Conservation (phyloP, 225 moss, liverwort and hornwort species). For the Polytrichum formosum region DNA sequence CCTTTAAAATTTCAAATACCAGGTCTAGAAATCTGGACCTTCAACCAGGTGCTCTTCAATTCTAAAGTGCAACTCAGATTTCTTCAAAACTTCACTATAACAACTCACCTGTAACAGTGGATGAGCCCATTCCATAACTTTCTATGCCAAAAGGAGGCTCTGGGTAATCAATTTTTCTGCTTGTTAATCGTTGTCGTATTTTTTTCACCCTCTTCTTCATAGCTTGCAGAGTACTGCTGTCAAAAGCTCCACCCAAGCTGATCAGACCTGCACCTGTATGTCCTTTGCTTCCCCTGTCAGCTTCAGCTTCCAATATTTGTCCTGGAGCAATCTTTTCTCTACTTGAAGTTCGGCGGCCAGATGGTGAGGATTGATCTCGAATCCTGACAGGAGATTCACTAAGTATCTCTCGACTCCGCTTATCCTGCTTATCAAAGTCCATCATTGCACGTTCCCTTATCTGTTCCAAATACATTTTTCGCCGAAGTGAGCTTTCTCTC, state of each 20-base stretch:
- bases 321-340: conserved; percentile 24
- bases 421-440: conserved; percentile 39
- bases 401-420: conserved; percentile 15
- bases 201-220: conserved; percentile 30
- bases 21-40: no score
- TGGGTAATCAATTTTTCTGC: conserved; percentile 28
- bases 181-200: conserved; percentile 23
- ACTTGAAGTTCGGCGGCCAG: conserved; percentile 23
- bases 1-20: no score
- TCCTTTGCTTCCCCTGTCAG: conserved; percentile 16
- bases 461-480: conserved; percentile 40
- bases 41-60: no score
- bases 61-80: no score
- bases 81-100: not conserved
- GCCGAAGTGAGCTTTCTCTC: conserved; percentile 18
- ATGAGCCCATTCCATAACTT: conserved; percentile 15
- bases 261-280: conserved; percentile 17
- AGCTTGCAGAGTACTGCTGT: conserved; percentile 16
- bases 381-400: conserved; percentile 18
- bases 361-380: conserved; percentile 19
- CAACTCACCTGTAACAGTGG: conserved; percentile 16
- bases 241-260: conserved; percentile 20
- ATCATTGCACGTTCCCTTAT: conserved; percentile 38
- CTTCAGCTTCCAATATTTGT: conserved; percentile 20
- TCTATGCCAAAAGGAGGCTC: conserved; percentile 21